Conservation (phyloP, 352 stramenopile species). For the Saprolegnia diclina region DNA sequence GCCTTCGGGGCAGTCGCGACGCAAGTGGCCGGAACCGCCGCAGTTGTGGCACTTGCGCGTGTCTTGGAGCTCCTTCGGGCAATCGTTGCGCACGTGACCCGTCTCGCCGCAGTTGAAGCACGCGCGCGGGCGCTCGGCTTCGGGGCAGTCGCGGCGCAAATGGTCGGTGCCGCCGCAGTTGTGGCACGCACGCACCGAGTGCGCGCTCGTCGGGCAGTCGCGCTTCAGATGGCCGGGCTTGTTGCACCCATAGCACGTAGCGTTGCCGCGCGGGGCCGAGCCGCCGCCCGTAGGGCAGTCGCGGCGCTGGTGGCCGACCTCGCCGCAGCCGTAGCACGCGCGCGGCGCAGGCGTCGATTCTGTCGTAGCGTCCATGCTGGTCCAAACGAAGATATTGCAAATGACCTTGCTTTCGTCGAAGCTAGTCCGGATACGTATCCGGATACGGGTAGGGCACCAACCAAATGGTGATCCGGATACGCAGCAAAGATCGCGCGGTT, state of each 20-base stretch:
- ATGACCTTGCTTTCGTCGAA: neutral
- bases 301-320: slow-evolving; percentile 63
- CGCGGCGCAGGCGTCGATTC: slow-evolving; percentile 27
- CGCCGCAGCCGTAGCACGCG: slow-evolving; percentile 80
- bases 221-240: slow-evolving; percentile 78
- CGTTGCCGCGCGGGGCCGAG: slow-evolving; percentile 23
- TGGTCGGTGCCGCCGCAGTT: slow-evolving; percentile 75
- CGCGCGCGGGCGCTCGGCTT: slow-evolving; percentile 65
- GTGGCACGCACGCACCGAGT: slow-evolving; percentile 61
- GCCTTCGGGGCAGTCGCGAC: slow-evolving; percentile 76
- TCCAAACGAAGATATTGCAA: slow-evolving; percentile 8
- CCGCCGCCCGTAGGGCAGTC: slow-evolving; percentile 60
- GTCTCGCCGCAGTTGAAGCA: slow-evolving; percentile 75
- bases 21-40: slow-evolving; percentile 57
- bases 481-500: neutral
- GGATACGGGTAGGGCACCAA: neutral
- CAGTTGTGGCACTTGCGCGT: slow-evolving; percentile 75
- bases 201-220: slow-evolving; percentile 48
- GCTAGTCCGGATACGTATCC: slow-evolving; percentile 11
- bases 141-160: slow-evolving; percentile 71
- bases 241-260: slow-evolving; percentile 68
- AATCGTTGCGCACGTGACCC: slow-evolving; percentile 67
- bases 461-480: neutral
- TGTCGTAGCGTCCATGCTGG: slow-evolving; percentile 8
- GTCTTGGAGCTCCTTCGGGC: slow-evolving; percentile 57